Conservation (phyloP, 768 basidiomycete species). For the Phaffia tasmanica region DNA sequence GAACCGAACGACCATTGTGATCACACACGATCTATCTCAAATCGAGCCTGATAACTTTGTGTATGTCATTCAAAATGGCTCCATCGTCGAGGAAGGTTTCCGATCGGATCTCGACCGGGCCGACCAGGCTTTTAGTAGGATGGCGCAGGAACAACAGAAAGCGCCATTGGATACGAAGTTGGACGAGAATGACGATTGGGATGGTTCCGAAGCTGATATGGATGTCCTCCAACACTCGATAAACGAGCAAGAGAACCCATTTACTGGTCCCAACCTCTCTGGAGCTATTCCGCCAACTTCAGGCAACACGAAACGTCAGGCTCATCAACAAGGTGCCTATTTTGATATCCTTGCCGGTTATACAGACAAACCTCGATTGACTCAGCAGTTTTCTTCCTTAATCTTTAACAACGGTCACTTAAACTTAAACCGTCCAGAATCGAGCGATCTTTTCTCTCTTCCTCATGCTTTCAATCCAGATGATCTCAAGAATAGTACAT, state of each 20-base stretch:
- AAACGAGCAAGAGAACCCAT: not conserved
- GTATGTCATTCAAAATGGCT: slow-evolving; percentile 74
- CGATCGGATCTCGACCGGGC: slow-evolving; percentile 59
- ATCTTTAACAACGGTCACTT: not conserved
- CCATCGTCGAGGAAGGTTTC: slow-evolving; percentile 76
- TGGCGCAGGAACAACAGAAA: slow-evolving; percentile 51
- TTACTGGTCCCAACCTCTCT: slow-evolving; percentile 9
- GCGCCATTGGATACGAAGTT: slow-evolving; percentile 32
- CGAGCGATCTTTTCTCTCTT: not conserved
- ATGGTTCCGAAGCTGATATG: slow-evolving; percentile 31
- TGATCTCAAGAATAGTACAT: not conserved
- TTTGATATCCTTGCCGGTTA: slow-evolving; percentile 25
- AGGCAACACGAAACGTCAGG: not conserved
- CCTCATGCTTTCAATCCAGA: not conserved
- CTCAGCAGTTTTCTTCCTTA: too few species aligned
- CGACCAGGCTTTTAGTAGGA: slow-evolving; percentile 52
- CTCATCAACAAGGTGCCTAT: slow-evolving; percentile 7
- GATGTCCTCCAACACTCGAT: slow-evolving; percentile 41
- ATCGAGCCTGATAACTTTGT: slow-evolving; percentile 69
- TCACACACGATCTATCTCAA: slow-evolving; percentile 88
- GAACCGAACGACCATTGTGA: slow-evolving; percentile 79
- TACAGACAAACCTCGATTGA: slow-evolving; percentile 1
- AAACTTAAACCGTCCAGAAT: not conserved
- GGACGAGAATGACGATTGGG: slow-evolving; percentile 35
- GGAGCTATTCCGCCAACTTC: slow-evolving; percentile 1